These are phyloP conservation scores for Cornus controversa DNA, from an alignment of 148 eudicot species.

Conservation along the genomic window DNA sequence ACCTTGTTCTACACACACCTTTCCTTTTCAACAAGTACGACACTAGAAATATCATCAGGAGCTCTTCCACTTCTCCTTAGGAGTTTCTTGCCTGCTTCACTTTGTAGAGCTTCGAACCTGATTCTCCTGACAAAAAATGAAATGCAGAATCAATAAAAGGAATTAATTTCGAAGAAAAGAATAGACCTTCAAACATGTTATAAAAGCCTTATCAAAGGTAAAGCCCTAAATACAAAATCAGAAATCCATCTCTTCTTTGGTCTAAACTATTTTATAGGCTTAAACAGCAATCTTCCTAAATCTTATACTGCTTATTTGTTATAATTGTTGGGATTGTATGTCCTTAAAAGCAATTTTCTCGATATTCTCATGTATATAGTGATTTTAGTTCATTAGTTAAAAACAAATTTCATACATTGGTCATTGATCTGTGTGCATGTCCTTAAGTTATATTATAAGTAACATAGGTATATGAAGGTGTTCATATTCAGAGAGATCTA, in stretches of 20 bases:
- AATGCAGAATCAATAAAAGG: background rate
- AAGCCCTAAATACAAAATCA: background rate
- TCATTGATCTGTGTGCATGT: too few species aligned
- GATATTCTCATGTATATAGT: too few species aligned
- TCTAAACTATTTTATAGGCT: background rate
- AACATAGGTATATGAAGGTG: too few species aligned
- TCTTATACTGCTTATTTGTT: background rate
- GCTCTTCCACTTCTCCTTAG: constrained; percentile 88
- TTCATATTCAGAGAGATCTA: too few species aligned
- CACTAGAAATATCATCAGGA: constrained; percentile 98
- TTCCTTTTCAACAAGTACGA: constrained; percentile 87
- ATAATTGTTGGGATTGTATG: too few species aligned
- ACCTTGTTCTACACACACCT: constrained; percentile 37
- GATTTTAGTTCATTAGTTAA: too few species aligned
- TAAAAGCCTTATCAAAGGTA: background rate
- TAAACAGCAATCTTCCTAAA: background rate
- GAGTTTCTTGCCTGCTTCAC: constrained; percentile 80
- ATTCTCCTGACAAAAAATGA: constrained; percentile 48
- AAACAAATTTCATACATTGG: too few species aligned
- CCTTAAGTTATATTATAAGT: too few species aligned
- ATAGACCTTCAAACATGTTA: background rate
- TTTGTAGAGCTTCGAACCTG: constrained; percentile 92
- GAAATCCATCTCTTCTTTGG: background rate
- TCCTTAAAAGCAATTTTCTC: too few species aligned
- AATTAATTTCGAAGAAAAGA: background rate